phyloP scores from a whole-genome alignment of 495 filamentous ascomycete genomes.

The Trypethelium eluteriae region DNA sequence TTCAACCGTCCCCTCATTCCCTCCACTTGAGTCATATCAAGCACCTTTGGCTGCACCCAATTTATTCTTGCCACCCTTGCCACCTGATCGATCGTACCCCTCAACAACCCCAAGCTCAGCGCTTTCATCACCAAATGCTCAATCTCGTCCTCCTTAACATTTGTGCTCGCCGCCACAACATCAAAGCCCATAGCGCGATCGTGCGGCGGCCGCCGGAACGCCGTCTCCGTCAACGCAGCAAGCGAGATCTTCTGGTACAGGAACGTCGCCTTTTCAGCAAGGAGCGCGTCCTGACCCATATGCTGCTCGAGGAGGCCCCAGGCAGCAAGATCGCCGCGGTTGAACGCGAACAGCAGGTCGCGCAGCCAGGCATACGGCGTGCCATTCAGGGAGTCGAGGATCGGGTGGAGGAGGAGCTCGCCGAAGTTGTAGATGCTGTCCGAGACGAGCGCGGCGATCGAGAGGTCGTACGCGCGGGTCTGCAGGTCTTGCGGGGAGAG shows the following conservation, averaged over 20 bases:
- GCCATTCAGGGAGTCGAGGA: constrained; percentile 71
- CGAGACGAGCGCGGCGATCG: constrained; percentile 84
- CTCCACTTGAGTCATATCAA: constrained; percentile 93
- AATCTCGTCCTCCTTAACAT: constrained; percentile 81
- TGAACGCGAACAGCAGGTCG: constrained; percentile 93
- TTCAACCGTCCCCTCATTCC: constrained; percentile 79
- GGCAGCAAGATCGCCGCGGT: constrained; percentile 82
- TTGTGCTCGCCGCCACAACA: constrained; percentile 83
- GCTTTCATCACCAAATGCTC: constrained; percentile 99
- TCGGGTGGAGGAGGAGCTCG: constrained; percentile 94
- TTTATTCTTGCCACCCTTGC: constrained; percentile 87
- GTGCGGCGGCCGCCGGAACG: constrained; percentile 91
- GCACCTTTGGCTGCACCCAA: constrained; percentile 97
- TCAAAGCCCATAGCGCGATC: constrained; percentile 87
- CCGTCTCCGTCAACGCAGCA: constrained; percentile 87
- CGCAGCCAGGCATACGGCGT: constrained; percentile 72
- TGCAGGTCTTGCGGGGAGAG: constrained; percentile 64
- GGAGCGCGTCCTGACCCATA: constrained; percentile 63
- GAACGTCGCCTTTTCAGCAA: constrained; percentile 69
- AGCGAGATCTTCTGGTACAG: constrained; percentile 97
- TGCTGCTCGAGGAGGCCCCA: constrained; percentile 76
- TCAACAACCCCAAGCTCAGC: constrained; percentile 78
- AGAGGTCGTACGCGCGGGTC: constrained; percentile 81
- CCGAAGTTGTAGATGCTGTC: constrained; percentile 98
- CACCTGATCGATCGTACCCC: constrained; percentile 93